Conservation (phyloP, 1,139 yeast species). For the Hyphopichia wangnamkhiaoensis region DNA sequence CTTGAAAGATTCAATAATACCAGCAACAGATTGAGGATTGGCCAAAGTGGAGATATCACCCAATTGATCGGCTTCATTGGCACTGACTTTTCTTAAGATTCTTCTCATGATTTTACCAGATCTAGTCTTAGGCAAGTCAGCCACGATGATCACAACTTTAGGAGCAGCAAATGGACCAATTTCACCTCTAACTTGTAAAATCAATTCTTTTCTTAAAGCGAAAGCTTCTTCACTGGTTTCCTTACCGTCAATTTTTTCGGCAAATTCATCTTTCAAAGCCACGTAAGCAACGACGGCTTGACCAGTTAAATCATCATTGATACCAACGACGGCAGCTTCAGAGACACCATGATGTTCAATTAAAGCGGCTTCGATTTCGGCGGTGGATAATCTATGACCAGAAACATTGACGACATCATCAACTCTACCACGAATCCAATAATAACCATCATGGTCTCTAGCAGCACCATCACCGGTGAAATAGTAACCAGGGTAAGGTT, state of each 20-base stretch:
- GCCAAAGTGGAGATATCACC: slow-evolving; percentile 93
- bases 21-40: slow-evolving; percentile 82
- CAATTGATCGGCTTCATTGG: slow-evolving; percentile 87
- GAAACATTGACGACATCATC: slow-evolving; percentile 98
- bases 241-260: slow-evolving; percentile 39
- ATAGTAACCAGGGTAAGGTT: slow-evolving; percentile 95
- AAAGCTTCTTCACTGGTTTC: slow-evolving; percentile 52
- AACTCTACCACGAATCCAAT: slow-evolving; percentile 98
- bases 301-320: slow-evolving; percentile 92
- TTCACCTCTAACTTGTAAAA: slow-evolving; percentile 85
- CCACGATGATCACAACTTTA: slow-evolving; percentile 81
- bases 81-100: slow-evolving; percentile 86
- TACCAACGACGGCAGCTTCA: slow-evolving; percentile 95
- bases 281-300: slow-evolving; percentile 96
- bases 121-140: slow-evolving; percentile 95
- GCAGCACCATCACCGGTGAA: slow-evolving; percentile 99
- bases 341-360: slow-evolving; percentile 78
- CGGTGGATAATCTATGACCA: slow-evolving; percentile 95
- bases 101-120: slow-evolving; percentile 99
- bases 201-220: slow-evolving; percentile 76
- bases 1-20: slow-evolving; percentile 57
- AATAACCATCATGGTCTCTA: slow-evolving; percentile 94
- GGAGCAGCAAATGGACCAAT: slow-evolving; percentile 99
- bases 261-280: slow-evolving; percentile 66
- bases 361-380: slow-evolving; percentile 94